A percentile compares a stretch with the other conserved stretches of the same genome.
phyloP scores from a whole-genome alignment of 768 basidiomycete genomes.

The Gloeostereum incarnatum region DNA sequence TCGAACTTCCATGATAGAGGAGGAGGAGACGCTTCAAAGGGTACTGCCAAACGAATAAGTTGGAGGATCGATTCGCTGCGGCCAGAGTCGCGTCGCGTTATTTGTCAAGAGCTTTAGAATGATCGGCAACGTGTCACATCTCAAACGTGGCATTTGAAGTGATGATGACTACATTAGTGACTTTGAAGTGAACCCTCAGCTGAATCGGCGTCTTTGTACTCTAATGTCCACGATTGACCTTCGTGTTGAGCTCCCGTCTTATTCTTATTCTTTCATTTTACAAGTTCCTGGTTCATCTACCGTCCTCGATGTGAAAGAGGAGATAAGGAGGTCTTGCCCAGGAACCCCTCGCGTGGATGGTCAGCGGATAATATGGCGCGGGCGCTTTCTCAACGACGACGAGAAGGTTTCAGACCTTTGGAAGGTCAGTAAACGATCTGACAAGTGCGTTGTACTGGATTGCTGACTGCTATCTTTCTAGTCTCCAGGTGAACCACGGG shows the following conservation, averaged over 20 bases:
- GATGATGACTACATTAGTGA: too few relatives aligned
- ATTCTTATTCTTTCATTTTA: conserved; percentile 57
- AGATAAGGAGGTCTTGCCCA: conserved; percentile 49
- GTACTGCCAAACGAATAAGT: too few relatives aligned
- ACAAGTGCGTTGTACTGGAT: conserved; percentile 5
- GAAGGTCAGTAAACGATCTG: conserved; percentile 38
- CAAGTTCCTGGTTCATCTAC: conserved; percentile 37
- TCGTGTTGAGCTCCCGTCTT: conserved; percentile 69
- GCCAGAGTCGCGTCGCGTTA: too few relatives aligned
- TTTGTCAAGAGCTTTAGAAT: too few relatives aligned
- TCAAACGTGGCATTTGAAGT: too few relatives aligned
- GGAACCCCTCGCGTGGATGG: conserved; percentile 63
- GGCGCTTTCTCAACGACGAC: conserved; percentile 53
- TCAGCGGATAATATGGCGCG: conserved; percentile 71
- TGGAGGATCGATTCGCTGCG: too few relatives aligned
- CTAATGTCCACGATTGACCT: too few relatives aligned
- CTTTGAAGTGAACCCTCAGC: too few relatives aligned
- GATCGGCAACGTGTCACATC: too few relatives aligned
- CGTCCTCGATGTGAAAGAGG: conserved; percentile 56
- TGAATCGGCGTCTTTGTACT: too few relatives aligned
- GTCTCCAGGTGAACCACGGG: conserved; percentile 46
- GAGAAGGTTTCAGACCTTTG: conserved; percentile 62
- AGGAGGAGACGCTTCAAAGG: too few relatives aligned
- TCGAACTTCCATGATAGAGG: too few relatives aligned
- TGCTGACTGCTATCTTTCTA: conserved; percentile 16